These are phyloP conservation scores for Monilinia laxa DNA, from an alignment of 2,329 filamentous ascomycete genomes.

Conservation along the genomic window DNA sequence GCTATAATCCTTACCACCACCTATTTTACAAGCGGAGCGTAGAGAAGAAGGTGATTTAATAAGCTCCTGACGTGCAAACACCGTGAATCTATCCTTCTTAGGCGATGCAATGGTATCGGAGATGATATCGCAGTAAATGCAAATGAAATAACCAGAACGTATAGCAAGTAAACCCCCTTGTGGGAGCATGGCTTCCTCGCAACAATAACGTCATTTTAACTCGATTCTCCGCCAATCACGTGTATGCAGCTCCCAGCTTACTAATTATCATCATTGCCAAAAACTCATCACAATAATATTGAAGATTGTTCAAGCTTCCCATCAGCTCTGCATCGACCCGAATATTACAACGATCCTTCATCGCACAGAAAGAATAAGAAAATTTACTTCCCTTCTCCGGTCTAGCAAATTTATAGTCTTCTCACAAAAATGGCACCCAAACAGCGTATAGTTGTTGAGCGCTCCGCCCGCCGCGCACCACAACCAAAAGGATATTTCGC, in stretches of 20 bases:
- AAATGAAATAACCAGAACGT: background rate
- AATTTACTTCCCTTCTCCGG: background rate
- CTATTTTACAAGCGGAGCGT: no score
- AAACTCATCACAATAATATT: conserved; percentile 8
- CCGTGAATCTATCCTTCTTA: no score
- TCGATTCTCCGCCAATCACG: conserved; percentile 11
- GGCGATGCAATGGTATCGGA: no score
- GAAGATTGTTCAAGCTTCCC: background rate
- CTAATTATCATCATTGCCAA: conserved; percentile 19
- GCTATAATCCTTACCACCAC: no score
- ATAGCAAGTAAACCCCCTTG: background rate
- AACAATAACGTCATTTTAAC: background rate
- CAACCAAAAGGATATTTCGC: conserved; percentile 53
- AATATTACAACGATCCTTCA: background rate
- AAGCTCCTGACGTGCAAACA: no score
- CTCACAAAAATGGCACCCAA: conserved; percentile 60
- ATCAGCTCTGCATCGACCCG: background rate
- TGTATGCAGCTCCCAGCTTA: background rate
- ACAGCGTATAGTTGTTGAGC: conserved; percentile 46
- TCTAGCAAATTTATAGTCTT: background rate
- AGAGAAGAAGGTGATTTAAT: no score
- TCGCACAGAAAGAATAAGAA: background rate
- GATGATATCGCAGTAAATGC: no score
- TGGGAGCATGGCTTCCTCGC: background rate
- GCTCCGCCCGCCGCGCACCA: conserved; percentile 40